A percentile compares a stretch with the other conserved stretches of the same genome.
Evolutionary conservation across 768 basidiomycete species (phyloP).

Genomic region (Boletus reticuloceps): DNA sequence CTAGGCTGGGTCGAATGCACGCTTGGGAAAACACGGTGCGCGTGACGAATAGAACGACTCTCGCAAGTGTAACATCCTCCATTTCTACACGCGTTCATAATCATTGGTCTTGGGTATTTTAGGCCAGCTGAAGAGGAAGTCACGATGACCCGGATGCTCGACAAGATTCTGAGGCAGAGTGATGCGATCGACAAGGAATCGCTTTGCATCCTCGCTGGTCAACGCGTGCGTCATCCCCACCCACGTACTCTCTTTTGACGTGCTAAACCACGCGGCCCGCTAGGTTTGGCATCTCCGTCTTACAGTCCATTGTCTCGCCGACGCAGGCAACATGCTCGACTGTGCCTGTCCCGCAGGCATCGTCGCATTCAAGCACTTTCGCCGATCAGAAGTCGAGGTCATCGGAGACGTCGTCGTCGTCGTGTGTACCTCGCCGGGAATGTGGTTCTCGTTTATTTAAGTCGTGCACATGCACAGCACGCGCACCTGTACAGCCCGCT

Average conservation of each 20-base stretch:
- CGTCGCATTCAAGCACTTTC: too few species aligned
- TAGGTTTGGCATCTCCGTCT: slow-evolving; percentile 87
- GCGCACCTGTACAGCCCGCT: slow-evolving; percentile 83
- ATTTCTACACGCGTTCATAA: background rate
- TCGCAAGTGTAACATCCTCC: background rate
- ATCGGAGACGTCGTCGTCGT: slow-evolving; percentile 53
- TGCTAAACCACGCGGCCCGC: background rate
- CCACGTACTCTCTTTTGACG: background rate
- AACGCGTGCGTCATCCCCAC: slow-evolving; percentile 56
- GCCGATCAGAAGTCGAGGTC: slow-evolving; percentile 50
- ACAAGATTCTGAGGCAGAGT: slow-evolving; percentile 73
- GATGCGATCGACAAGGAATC: slow-evolving; percentile 97
- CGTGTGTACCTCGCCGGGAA: too few species aligned
- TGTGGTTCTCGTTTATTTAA: too few species aligned
- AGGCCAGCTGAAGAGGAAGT: slow-evolving; percentile 93
- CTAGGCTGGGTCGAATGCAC: slow-evolving; percentile 22
- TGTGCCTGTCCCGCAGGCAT: too few species aligned
- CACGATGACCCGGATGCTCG: slow-evolving; percentile 58
- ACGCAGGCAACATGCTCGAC: too few species aligned
- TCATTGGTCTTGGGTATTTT: background rate
- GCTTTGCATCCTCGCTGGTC: slow-evolving; percentile 91
- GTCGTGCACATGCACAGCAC: too few species aligned
- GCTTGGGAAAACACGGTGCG: slow-evolving; percentile 26
- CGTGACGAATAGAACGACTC: slow-evolving; percentile 15
- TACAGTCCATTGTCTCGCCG: slow-evolving; percentile 76